Evolutionary conservation across 2,329 filamentous ascomycete genomes (phyloP), one percentile per base, ranked within the genome.

Genomic region (Penicillium frequentans): DNA sequence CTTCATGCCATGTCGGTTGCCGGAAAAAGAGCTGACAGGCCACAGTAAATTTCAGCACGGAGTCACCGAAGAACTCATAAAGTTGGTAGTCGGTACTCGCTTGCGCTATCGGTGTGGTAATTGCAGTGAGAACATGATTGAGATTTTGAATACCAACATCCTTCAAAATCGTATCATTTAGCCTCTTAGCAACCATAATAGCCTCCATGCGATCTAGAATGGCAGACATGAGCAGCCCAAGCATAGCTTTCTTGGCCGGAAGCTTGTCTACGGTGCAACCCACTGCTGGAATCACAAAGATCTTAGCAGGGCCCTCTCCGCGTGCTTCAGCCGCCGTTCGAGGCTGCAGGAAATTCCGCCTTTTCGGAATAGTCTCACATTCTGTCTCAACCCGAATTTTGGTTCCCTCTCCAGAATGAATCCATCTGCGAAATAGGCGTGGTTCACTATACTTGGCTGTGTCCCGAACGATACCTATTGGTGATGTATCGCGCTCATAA

Each of bases 51-150:
- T 98, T 98, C 37, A 98, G 79, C 1, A 96, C 80, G 0, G 86
- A 86, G 67, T 98, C 93, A 0, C 95, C 95, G 0, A 97, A 77
- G 64, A 96, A 96, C 70, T 98, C 95, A 0, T 96, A 78, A 3
- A 89, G 81, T 66, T 98, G 89, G 68, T 97, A 97, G 62, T 96
- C 83, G 0, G 80, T 81, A 1, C 76, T 71, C 48, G 87, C 85
- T 2, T 73, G 68, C 0, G 90, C 86, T 1, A 79, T 80, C 0
- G 87, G 84, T 0, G 90, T 79, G 50, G 84, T 90, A 49, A 96
- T 87, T 1, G 93, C 91, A 10, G 85, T 86, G 1, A 86, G 70
- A 0, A 96, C 69, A 33, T 89, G 75, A 0, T 76, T 73, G 3
- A 84, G 61, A 60, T 89, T 73, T 0, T 72, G 71, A 35, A 93